Base-by-base conservation (phyloP, 23 red algal genomes). In the Agarophyton chilense region DNA sequence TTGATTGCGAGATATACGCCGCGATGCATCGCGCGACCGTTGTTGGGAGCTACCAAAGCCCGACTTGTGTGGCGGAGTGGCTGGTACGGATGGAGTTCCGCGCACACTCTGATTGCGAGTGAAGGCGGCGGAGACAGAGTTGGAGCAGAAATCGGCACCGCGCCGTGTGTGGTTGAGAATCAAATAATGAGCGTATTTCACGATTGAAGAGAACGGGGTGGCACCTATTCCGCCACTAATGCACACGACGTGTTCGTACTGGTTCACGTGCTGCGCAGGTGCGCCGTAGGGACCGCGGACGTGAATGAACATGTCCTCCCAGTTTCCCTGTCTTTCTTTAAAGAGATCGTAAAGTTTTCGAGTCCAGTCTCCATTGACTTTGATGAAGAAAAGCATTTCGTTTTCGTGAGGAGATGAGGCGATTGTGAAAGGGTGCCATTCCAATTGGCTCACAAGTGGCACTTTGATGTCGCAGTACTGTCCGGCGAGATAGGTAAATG, bases 351-450 rank as follows among this genome's bases (percentile, higher is more conserved):
- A 96, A 9, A 96, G 79, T 47, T 73, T 79, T 18, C 65, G 42
- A 21, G 89, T 96, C 94, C 94, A 96, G 52, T 96, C 94, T 52
- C 94, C 94, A 45, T 72, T 79, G 50, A 83, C 81, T 58, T 96
- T 96, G 79, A 96, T 92, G 90, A 78, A 92, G 76, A 96, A 93
- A 44, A 92, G 77, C 78, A 96, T 89, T 46, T 93, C 80, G 36
- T 52, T 80, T 43, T 96, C 94, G 70, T 93, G 81, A 9, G 94
- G 94, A 52, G 68, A 77, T 36, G 64, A 79, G 45, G 89, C 89
- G 40, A 93, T 92, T 16, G 88, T 93, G 49, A 96, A 90, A 3
- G 94, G 94, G 81, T 96, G 94, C 90, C 90, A 96, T 76, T 96
- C 81, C 12, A 92, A 32, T 3, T 61, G 34, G 36, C 74, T 87